These are phyloP conservation scores for Sicyos edulis DNA, from an alignment of 306 rosid species.

Conservation along the genomic window DNA sequence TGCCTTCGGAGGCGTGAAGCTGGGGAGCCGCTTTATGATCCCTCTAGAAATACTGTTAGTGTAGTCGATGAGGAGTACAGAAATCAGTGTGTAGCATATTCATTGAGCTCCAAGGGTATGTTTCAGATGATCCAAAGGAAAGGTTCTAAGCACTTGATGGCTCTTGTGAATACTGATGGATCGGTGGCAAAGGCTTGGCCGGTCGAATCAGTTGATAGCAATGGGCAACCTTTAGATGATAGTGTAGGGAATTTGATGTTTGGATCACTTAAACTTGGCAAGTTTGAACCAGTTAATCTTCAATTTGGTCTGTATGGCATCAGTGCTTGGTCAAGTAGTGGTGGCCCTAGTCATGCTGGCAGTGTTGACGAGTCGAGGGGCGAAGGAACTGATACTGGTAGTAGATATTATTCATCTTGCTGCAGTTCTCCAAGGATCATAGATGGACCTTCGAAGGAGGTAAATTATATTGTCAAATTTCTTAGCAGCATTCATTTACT, in stretches of 20 bases:
- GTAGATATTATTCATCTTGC: conserved; percentile 72
- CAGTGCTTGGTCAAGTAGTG: conserved; percentile 90
- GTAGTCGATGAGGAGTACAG: conserved; percentile 85
- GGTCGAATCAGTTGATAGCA: conserved; percentile 54
- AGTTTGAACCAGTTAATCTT: conserved; percentile 84
- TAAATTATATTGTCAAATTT: conserved; percentile 23
- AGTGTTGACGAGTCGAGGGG: conserved; percentile 82
- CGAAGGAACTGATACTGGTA: conserved; percentile 72
- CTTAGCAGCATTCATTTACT: background rate
- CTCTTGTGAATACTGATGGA: conserved; percentile 84
- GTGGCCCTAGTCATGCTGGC: conserved; percentile 87
- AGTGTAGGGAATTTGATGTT: conserved; percentile 43
- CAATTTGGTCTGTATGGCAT: conserved; percentile 93
- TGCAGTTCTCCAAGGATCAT: conserved; percentile 86
- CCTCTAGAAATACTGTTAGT: conserved; percentile 65
- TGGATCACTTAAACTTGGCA: conserved; percentile 53
- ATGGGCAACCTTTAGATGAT: conserved; percentile 61
- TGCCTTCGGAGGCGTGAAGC: conserved; percentile 82
- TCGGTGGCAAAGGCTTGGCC: conserved; percentile 99
- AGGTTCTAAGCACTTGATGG: conserved; percentile 84
- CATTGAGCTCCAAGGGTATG: conserved; percentile 93
- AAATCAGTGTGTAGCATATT: conserved; percentile 79
- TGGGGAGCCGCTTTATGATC: conserved; percentile 80
- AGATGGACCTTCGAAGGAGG: conserved; percentile 81
- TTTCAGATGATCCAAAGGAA: conserved; percentile 86